These are phyloP conservation scores for Chimonanthus salicifolius DNA, from an alignment of 164 flowering plant species.

Conservation along the genomic window DNA sequence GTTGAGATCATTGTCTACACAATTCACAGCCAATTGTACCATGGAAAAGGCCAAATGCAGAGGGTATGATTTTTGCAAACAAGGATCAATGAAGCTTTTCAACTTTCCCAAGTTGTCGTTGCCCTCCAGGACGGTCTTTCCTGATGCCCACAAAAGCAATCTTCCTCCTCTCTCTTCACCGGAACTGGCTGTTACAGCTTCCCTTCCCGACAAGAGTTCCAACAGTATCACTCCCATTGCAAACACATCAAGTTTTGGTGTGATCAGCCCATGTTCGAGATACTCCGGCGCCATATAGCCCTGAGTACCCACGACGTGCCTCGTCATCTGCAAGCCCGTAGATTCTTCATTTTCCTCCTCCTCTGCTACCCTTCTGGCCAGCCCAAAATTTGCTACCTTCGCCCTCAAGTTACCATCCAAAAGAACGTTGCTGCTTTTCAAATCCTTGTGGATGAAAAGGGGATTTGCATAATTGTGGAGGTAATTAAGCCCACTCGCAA, in stretches of 20 bases:
- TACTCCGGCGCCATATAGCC: conserved; percentile 81
- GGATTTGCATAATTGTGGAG: conserved; percentile 15
- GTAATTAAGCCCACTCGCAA: conserved; percentile 13
- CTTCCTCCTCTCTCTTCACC: conserved; percentile 17
- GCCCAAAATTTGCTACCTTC: conserved; percentile 43
- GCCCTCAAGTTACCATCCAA: conserved; percentile 10
- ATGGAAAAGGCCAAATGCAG: conserved; percentile 53
- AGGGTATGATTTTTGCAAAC: conserved; percentile 40
- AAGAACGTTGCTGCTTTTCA: conserved; percentile 10
- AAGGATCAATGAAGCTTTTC: conserved; percentile 25
- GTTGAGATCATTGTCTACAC: conserved; percentile 44
- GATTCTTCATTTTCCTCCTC: conserved; percentile 27
- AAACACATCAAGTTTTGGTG: conserved; percentile 61
- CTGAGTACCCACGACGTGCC: conserved; percentile 61
- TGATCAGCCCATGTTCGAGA: conserved; percentile 53
- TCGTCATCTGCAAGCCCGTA: conserved; percentile 18
- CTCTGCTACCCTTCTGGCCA: conserved; percentile 32
- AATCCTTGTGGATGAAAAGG: conserved; percentile 8
- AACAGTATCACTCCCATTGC: conserved; percentile 63
- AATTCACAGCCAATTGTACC: conserved; percentile 49
- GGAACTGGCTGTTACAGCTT: conserved; percentile 23
- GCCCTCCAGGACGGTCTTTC: conserved; percentile 40
- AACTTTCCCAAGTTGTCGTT: conserved; percentile 53
- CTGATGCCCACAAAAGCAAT: conserved; percentile 22
- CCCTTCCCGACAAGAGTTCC: conserved; percentile 66